A percentile compares a stretch with the other conserved stretches of the same genome.
phyloP scores from a whole-genome alignment of 306 rosid species.

The Quercus berberidifolia region DNA sequence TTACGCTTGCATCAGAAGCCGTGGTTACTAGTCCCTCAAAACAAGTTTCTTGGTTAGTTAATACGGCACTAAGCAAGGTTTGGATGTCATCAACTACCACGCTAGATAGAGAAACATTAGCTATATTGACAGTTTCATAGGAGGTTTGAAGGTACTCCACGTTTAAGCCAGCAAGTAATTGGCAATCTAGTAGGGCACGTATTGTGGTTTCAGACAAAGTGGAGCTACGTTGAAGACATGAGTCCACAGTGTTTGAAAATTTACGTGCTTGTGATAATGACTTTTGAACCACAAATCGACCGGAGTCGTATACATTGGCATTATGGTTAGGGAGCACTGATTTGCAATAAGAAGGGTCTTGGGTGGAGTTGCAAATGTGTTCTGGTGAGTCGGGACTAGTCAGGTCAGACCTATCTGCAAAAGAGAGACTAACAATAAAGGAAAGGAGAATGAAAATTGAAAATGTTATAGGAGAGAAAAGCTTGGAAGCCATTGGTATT shows the following conservation, averaged over 20 bases:
- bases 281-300: conserved; percentile 46
- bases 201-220: conserved; percentile 42
- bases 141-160: conserved; percentile 43
- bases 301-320: conserved; percentile 48
- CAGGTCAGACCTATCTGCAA: conserved; percentile 13
- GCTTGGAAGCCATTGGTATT: conserved; percentile 33
- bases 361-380: conserved; percentile 45
- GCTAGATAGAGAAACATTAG: conserved; percentile 27
- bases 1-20: conserved; percentile 46
- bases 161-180: conserved; percentile 42
- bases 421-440: conserved; percentile 1
- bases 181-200: conserved; percentile 70
- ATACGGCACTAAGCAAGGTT: conserved; percentile 55
- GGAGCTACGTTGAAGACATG: conserved; percentile 25
- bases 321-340: conserved; percentile 37
- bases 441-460: conserved; percentile 11
- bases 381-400: conserved; percentile 26
- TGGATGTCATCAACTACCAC: conserved; percentile 54
- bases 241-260: conserved; percentile 34
- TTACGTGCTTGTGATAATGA: conserved; percentile 56
- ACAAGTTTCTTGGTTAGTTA: conserved; percentile 79
- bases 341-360: conserved; percentile 57
- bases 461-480: neutral
- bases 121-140: conserved; percentile 24
- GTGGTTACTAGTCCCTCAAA: conserved; percentile 54